phyloP scores from a whole-genome alignment of 139 green algal genomes.

The Chlamydomonas sp. region DNA sequence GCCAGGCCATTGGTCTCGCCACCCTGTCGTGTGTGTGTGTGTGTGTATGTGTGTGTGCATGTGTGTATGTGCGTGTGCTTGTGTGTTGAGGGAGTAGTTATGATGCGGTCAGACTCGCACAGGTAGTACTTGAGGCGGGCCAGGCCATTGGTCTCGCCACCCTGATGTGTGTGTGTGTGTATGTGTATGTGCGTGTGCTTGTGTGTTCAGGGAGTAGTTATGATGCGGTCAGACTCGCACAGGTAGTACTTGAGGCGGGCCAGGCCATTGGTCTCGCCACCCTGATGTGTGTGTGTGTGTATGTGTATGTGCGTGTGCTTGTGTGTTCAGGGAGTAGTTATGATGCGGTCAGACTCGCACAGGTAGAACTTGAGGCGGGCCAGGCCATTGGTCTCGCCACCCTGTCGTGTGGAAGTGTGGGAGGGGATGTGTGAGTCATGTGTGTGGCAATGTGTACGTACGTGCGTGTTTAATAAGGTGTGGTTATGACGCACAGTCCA shows the following conservation, averaged over 20 bases:
- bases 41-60: neutral
- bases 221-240: constrained; percentile 50
- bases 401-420: neutral
- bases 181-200: neutral
- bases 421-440: neutral
- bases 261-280: constrained; percentile 80
- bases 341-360: neutral
- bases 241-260: constrained; percentile 86
- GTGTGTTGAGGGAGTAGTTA: constrained; percentile 25
- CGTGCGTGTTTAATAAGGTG: too few species aligned
- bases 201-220: neutral
- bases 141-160: constrained; percentile 79
- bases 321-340: neutral
- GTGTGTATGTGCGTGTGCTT: constrained; percentile 10
- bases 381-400: neutral
- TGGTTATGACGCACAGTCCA: too few species aligned
- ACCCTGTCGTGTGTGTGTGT: neutral
- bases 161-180: constrained; percentile 25
- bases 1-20: constrained; percentile 49
- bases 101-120: constrained; percentile 65
- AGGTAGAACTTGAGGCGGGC: neutral
- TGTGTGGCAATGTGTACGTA: neutral
- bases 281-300: constrained; percentile 25
- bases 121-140: constrained; percentile 88
- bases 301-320: neutral